phyloP scores from a whole-genome alignment of 805 yeast species.

The Sungouiella thailandica region DNA sequence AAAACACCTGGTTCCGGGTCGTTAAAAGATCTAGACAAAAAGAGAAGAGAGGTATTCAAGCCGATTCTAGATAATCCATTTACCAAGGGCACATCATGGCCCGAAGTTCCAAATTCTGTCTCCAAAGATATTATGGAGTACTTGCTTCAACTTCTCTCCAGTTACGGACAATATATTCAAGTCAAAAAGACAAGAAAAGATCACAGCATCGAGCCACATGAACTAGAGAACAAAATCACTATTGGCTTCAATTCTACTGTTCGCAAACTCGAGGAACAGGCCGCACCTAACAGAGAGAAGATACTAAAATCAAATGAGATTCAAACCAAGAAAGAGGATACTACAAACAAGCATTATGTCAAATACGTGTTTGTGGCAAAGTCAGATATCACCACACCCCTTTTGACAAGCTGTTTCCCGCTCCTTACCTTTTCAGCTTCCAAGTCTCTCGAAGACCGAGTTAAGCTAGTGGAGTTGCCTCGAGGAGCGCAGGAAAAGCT shows the following conservation, averaged over 20 bases:
- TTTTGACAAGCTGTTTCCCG: slow-evolving; percentile 57
- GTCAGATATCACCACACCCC: slow-evolving; percentile 45
- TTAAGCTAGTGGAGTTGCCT: slow-evolving; percentile 60
- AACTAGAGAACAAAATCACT: slow-evolving; percentile 9
- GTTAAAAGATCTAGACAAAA: slow-evolving; percentile 44
- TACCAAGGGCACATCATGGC: slow-evolving; percentile 32
- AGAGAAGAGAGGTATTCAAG: slow-evolving; percentile 53
- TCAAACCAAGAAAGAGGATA: slow-evolving; percentile 1
- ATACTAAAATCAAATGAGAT: slow-evolving; percentile 8
- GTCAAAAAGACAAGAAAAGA: slow-evolving; percentile 2
- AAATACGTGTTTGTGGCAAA: slow-evolving; percentile 56
- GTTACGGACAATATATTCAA: slow-evolving; percentile 12
- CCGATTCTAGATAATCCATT: slow-evolving; percentile 64
- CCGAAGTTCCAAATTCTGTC: slow-evolving; percentile 5
- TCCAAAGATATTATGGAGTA: slow-evolving; percentile 9
- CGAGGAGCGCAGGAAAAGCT: slow-evolving; percentile 31
- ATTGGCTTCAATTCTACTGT: slow-evolving; percentile 57
- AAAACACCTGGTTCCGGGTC: slow-evolving; percentile 26
- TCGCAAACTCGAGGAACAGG: slow-evolving; percentile 40
- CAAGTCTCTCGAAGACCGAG: slow-evolving; percentile 21
- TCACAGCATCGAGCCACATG: slow-evolving; percentile 6
- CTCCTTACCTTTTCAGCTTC: slow-evolving; percentile 46
- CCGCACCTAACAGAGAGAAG: slow-evolving; percentile 18
- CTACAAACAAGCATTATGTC: slow-evolving; percentile 10
- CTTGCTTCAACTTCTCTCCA: slow-evolving; percentile 11